A percentile compares a stretch with the other conserved stretches of the same genome.
Conservation (phyloP, 1,139 yeast species). For the Scheffersomyces segobiensis region DNA sequence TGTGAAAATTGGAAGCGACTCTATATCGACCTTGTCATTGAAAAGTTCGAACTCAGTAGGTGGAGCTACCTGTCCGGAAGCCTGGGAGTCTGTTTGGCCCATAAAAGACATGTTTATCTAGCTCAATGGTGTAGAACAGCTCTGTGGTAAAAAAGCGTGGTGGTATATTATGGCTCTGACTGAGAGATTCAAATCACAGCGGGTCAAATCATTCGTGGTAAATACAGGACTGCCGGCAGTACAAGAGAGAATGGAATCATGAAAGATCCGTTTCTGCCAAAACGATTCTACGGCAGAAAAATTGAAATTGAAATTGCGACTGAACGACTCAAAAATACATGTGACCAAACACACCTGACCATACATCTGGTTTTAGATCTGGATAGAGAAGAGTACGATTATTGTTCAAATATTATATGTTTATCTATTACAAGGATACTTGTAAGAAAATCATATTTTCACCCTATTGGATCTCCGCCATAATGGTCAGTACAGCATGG, state of each 20-base stretch:
- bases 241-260: not conserved
- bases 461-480: not conserved
- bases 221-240: not conserved
- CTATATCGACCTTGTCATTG: slow-evolving; percentile 23
- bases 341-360: not conserved
- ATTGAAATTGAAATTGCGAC: too few relatives aligned
- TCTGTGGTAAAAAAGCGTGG: not conserved
- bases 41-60: slow-evolving; percentile 9
- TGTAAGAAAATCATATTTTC: not conserved
- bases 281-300: too few relatives aligned
- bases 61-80: not conserved
- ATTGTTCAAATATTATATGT: not conserved
- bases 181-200: not conserved
- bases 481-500: slow-evolving; percentile 3
- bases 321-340: too few relatives aligned
- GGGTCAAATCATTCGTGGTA: not conserved
- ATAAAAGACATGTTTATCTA: not conserved
- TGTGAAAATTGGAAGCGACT: slow-evolving; percentile 34
- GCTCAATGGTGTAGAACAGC: not conserved
- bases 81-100: not conserved
- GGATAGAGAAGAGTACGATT: not conserved
- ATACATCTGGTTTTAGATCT: not conserved
- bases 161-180: too few relatives aligned
- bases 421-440: too few relatives aligned
- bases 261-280: too few relatives aligned